Base-by-base conservation (phyloP, 2,329 filamentous ascomycete species). In the Teratosphaeria zuluensis region DNA sequence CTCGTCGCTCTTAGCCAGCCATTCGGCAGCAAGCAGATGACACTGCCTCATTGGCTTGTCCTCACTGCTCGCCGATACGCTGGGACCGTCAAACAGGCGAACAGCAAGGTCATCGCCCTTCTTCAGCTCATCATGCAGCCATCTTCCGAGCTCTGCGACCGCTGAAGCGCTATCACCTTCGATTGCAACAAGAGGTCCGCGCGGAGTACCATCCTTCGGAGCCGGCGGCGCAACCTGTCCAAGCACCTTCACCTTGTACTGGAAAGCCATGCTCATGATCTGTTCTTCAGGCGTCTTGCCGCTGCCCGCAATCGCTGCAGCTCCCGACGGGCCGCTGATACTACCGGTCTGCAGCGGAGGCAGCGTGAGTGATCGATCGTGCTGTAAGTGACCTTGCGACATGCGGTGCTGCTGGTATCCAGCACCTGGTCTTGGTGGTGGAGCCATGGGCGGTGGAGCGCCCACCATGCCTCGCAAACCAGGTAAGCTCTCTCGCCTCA, bases 151-250 rank as follows among this genome's bases (percentile, higher is more conserved):
- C 19, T 82, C 80, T 2, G 79, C 75, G 3, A 89, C 85, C 3
- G 89, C 82, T 9, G 81, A 78, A 1, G 76, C 72, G 59, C 86
- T 82, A 19, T 87, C 80, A 0, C 92, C 92, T 72, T 97, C 92
- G 31, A 97, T 77, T 0, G 89, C 87, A 62, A 97, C 86, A 42
- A 96, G 82, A 0, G 88, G 83, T 0, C 92, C 92, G n/a, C 91
- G 83, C 1, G 63, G 61, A 6, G 60, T 55, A 21, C 42, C 42
- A 51, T 55, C 57, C 12, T 59, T 48, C 77, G 74, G 60, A 14
- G 89, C 77, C 0, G 89, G 85, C 28, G 87, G 88, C 53, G 87
- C 87, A 63, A 96, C 90, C 61, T 84, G 85, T 16, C 84, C 80
- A 35, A 97, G 78, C 1, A 92, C 81, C 54, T 85, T 84, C 65